Conservation (phyloP, 169 alveolate species). For the Eimeria tenella region DNA sequence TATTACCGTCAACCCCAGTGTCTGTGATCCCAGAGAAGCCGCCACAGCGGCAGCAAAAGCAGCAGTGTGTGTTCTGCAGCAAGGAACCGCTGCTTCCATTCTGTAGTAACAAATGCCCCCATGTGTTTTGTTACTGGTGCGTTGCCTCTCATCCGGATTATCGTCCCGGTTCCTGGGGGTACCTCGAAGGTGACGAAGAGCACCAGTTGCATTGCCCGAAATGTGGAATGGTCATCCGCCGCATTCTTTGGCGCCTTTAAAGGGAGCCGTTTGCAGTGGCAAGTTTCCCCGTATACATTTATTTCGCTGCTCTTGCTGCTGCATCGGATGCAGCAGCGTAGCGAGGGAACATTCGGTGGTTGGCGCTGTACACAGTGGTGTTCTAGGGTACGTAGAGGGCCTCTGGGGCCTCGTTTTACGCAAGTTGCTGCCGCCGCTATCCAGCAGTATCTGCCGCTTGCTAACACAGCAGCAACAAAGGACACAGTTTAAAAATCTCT, state of each 20-base stretch:
- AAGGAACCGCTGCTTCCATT: slow-evolving; percentile 61
- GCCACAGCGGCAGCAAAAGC: neutral
- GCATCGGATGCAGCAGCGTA: no score
- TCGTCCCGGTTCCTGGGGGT: neutral
- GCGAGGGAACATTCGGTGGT: no score
- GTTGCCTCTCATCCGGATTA: slow-evolving; percentile 64
- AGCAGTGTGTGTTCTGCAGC: slow-evolving; percentile 59
- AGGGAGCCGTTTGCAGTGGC: neutral
- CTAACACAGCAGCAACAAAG: no score
- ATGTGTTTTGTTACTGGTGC: slow-evolving; percentile 69
- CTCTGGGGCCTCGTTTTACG: no score
- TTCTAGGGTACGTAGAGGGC: no score
- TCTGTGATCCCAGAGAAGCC: neutral
- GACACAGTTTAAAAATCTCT: no score
- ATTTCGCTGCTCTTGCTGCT: no score
- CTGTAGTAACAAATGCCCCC: slow-evolving; percentile 40
- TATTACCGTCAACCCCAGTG: neutral
- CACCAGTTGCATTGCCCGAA: slow-evolving; percentile 7
- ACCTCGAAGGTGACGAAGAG: neutral
- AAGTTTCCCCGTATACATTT: no score
- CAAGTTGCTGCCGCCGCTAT: no score
- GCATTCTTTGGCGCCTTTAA: neutral
- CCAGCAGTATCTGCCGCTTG: no score
- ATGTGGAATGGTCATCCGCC: neutral
- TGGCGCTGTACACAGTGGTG: no score